phyloP scores from a whole-genome alignment of 768 basidiomycete genomes.

The Clitopilus passeckerianus region DNA sequence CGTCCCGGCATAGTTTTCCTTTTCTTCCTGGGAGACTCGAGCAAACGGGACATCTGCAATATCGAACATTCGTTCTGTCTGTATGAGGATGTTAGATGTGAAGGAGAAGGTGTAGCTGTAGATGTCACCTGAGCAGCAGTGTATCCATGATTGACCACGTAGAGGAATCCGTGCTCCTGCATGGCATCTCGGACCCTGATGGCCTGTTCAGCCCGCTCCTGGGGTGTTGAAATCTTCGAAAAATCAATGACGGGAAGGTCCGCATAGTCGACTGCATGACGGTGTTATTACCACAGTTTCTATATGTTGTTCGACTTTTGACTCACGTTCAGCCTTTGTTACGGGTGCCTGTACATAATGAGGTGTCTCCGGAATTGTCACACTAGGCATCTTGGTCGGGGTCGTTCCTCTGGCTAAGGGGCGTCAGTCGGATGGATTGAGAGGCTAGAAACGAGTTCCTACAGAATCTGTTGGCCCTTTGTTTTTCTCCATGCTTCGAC shows the following conservation, averaged over 20 bases:
- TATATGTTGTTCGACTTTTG: conserved; percentile 21
- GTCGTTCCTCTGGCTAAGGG: background rate
- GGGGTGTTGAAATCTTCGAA: conserved; percentile 29
- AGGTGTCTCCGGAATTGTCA: conserved; percentile 22
- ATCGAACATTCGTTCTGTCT: conserved; percentile 40
- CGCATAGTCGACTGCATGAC: conserved; percentile 30
- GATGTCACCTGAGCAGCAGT: conserved; percentile 32
- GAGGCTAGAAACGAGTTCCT: too few relatives aligned
- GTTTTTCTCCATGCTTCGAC: too few relatives aligned
- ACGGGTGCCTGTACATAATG: conserved; percentile 26
- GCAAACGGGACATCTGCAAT: conserved; percentile 39
- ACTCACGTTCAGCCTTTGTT: conserved; percentile 29
- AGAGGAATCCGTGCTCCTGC: conserved; percentile 37
- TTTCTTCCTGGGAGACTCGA: conserved; percentile 30
- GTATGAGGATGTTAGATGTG: background rate
- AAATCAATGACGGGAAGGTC: conserved; percentile 54
- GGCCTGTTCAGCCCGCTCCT: conserved; percentile 33
- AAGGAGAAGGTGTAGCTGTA: background rate
- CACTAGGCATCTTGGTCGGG: conserved; percentile 18
- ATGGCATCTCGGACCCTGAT: conserved; percentile 42
- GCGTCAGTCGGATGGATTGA: background rate
- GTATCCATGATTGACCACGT: conserved; percentile 44
- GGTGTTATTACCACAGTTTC: background rate
- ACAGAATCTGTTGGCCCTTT: too few relatives aligned
- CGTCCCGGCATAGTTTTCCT: conserved; percentile 25